Evolutionary conservation across 2,329 filamentous ascomycete species (phyloP).

Genomic region (Fusarium setosum): DNA sequence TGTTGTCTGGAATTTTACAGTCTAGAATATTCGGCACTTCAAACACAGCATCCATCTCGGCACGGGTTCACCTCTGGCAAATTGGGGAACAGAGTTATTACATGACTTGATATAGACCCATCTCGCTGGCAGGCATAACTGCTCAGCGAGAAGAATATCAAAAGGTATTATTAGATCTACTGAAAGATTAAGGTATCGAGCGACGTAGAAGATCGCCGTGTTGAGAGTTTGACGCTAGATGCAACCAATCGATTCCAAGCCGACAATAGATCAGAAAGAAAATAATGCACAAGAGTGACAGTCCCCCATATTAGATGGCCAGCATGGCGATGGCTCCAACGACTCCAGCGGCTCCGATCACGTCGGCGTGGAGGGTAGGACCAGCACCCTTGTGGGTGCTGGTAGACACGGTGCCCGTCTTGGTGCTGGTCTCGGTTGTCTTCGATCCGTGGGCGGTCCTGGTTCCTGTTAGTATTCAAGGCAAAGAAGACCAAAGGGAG

Average conservation of each 20-base stretch:
- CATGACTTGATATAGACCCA: too few species aligned
- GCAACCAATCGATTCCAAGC: constrained; percentile 2
- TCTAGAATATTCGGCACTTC: too few species aligned
- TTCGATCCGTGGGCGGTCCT: background rate
- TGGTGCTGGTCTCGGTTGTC: background rate
- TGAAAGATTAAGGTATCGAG: background rate
- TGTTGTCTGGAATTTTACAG: too few species aligned
- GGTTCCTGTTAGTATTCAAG: background rate
- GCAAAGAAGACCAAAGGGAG: too few species aligned
- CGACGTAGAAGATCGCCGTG: background rate
- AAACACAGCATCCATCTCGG: too few species aligned
- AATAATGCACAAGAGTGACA: background rate
- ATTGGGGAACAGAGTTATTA: too few species aligned
- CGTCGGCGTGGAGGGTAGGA: background rate
- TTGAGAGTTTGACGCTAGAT: background rate
- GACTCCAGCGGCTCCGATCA: background rate
- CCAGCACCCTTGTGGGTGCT: background rate
- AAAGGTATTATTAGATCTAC: background rate
- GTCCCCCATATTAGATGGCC: background rate
- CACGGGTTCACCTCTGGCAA: too few species aligned
- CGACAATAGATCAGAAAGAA: background rate
- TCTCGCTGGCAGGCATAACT: too few species aligned
- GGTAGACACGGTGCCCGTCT: background rate
- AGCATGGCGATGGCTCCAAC: background rate
- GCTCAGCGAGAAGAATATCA: background rate